Evolutionary conservation across 1,284 basidiomycete species (phyloP).

Genomic region (Laetiporus sulphureus): DNA sequence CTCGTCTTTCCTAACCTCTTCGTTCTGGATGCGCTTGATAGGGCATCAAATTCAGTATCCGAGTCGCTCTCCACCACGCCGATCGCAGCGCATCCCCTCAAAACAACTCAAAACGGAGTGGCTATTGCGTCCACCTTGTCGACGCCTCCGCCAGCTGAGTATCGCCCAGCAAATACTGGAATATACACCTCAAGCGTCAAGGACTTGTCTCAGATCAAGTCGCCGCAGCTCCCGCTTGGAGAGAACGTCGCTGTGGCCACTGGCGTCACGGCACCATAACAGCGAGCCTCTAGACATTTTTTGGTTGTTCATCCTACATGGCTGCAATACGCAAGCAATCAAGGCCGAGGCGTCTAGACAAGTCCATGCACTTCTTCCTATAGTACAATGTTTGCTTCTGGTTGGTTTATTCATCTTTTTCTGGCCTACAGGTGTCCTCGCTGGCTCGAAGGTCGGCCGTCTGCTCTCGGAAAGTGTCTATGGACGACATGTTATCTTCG

Average conservation of each 20-base stretch:
- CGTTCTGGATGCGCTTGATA: conserved; percentile 36
- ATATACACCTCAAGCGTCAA: conserved; percentile 35
- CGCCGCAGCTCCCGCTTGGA: conserved; percentile 55
- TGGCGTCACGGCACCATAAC: conserved; percentile 44
- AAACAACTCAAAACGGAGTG: no score
- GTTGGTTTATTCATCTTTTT: conserved; percentile 12
- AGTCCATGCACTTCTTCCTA: conserved; percentile 2
- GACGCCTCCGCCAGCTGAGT: conserved; percentile 8
- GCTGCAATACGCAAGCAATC: conserved; percentile 1
- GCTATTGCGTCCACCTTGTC: no score
- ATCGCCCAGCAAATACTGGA: conserved; percentile 15
- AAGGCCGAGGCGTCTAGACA: conserved; percentile 7
- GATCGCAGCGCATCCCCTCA: conserved; percentile 14
- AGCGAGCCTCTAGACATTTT: not conserved
- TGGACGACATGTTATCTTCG: conserved; percentile 2
- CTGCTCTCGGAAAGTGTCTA: conserved; percentile 7
- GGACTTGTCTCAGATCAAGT: conserved; percentile 46
- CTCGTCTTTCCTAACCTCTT: conserved; percentile 13
- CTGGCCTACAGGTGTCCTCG: conserved; percentile 13
- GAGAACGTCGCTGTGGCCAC: conserved; percentile 58
- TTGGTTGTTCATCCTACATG: not conserved
- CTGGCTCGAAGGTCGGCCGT: conserved; percentile 2
- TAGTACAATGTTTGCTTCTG: conserved; percentile 14
- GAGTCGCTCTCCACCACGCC: conserved; percentile 13
- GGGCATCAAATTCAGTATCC: conserved; percentile 27